A percentile compares a stretch with the other conserved stretches of the same genome.
Evolutionary conservation across 2,329 filamentous ascomycete species (phyloP).

Genomic region (Nannizziopsis arthrosporioides): DNA sequence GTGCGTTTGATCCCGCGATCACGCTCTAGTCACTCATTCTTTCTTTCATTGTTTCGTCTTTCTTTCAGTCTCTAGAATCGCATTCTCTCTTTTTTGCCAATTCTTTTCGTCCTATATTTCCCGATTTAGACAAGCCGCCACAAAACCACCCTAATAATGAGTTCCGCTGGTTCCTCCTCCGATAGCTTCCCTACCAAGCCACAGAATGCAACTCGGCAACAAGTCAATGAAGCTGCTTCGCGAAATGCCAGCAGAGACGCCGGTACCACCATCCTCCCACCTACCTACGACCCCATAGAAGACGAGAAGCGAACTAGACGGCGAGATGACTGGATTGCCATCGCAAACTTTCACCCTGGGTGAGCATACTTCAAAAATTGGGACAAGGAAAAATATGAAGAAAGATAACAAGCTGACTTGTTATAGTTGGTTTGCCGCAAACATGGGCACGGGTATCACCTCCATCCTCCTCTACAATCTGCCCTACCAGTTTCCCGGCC

Average conservation of each 20-base stretch:
- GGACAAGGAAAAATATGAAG: background rate
- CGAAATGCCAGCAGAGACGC: background rate
- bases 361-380: background rate
- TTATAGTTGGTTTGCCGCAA: conserved; percentile 44
- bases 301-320: background rate
- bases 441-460: conserved; percentile 59
- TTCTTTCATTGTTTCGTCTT: too few species aligned
- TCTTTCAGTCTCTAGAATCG: too few species aligned
- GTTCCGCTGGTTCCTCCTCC: too few species aligned
- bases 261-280: background rate
- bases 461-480: conserved; percentile 51
- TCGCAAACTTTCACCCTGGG: conserved; percentile 16
- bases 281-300: background rate
- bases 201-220: too few species aligned
- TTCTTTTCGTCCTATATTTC: too few species aligned
- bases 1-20: too few species aligned
- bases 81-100: too few species aligned
- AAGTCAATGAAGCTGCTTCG: background rate
- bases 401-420: background rate
- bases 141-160: too few species aligned
- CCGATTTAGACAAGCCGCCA: too few species aligned
- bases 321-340: conserved; percentile 15
- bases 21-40: too few species aligned
- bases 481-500: conserved; percentile 48
- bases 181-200: too few species aligned